Evolutionary conservation across 441 rosid species (phyloP), one percentile per base, ranked within the genome.

Genomic region (Kokia cookei): DNA sequence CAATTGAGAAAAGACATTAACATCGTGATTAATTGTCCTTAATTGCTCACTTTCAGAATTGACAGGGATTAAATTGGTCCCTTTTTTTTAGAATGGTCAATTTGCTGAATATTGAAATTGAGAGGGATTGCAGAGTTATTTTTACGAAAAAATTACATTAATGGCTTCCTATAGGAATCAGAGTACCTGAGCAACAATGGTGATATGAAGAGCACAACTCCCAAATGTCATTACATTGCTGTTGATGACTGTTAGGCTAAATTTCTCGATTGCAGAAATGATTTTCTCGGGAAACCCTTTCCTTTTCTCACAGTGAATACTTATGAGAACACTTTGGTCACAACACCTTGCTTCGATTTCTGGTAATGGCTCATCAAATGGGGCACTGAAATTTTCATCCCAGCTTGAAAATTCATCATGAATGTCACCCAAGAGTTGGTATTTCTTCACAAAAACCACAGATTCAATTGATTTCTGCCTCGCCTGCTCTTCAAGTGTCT

Each of bases 281-380:
- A 80, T 83, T 79, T 84, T 88, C 80, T 84, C 87, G 35, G 85
- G 24, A 17, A 81, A 37, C 40, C 96, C 93, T 68, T 85, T 87
- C 68, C 74, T 85, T 76, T 83, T 92, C 84, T 90, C 90, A 72
- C 92, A 88, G 72, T 89, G 97, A 26, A 90, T 82, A 81, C 89
- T 88, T 54, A 90, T 74, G 12, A 92, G 87, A 17, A 92, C 93
- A 79, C 82, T 77, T 64, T 73, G 85, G 64, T 86, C 91, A 7
- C 87, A 88, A 24, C 85, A 67, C 82, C 91, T 89, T 59, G 89
- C 94, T 84, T 92, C 96, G 0, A 89, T 85, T 74, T 90, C 92
- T 0, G 97, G 96, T 27, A 92, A 55, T 13, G 85, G 70, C 66
- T 80, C 83, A 72, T 72, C 35, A 32, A 32, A 32, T 4, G 6